Evolutionary conservation across 108 stramenopile species (phyloP), one percentile per base, ranked within the genome.

Genomic region (Skeletonema tropicum): DNA sequence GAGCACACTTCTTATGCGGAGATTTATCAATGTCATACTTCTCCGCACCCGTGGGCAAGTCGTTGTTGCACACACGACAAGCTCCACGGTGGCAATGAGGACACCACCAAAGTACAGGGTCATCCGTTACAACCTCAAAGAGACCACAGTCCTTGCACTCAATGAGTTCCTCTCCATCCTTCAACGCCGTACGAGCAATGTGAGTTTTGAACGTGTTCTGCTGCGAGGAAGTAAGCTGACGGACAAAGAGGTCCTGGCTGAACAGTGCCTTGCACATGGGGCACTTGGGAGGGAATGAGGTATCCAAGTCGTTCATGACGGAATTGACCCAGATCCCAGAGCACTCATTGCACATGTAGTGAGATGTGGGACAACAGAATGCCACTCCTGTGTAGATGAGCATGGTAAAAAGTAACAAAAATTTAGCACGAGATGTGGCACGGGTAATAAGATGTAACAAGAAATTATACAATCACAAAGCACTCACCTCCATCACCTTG

Each of bases 11-110:
- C 17, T 62, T 33, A 10, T 62, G 61, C 0, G 36, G 19, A 19
- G 61, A 62, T 38, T 26, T 62, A 8, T 33, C 61, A 21, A 62
- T 62, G n/a, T 62, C 61, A 2, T 36, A 62, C 33, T 62, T 62
- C 11, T 14, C 21, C 2, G 61, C 61, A 21, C 61, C 61, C 2
- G 36, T 33, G 7, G 61, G 61, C 61, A 62, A 38, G 61, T 62
- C 61, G 36, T 62, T 26, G 61, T 62, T 62, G 61, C 61, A 62
- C 25, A 62, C 61, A 62, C 61, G 61, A 21, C 61, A 62, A 2
- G 29, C 17, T 19, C 61, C 61, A 17, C 25, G 12, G 35, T 62
- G 21, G n/a, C 61, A 62, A 25, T 62, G 61, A 0, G 61, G 61
- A 11, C 61, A 62, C 61, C 61, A 62, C 61, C 61, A 62, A 26